Evolutionary conservation across 2,329 filamentous ascomycete species (phyloP), one percentile per base, ranked within the genome.

Genomic region (Xylariaceae sp.): DNA sequence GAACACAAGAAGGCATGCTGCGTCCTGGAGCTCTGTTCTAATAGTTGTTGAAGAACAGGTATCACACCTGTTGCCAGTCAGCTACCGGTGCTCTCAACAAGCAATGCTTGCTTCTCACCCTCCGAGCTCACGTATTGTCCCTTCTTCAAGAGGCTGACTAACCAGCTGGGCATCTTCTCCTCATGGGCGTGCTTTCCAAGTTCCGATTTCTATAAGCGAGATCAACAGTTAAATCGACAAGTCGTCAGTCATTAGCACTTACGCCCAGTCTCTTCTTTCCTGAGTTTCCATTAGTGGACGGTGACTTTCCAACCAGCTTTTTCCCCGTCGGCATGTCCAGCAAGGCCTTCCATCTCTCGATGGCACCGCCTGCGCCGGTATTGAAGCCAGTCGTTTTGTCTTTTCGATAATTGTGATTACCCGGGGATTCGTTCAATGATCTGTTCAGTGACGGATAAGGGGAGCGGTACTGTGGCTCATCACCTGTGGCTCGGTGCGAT

Each of bases 1-100:
- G 89, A 81, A 61, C 90, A 96, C 26, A 95, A 70, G 55, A 89
- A 95, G 4, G 87, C 87, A 49, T 79, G 79, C 39, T 78, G 70
- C 1, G 88, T 85, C 4, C 69, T 67, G 7, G 65, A 59, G 53
- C 86, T 87, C 41, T 84, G 73, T 31, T 83, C 73, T 33, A 87
- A 76, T 9, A 89, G 68, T 47, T 77, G 74, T 16, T 71, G 65
- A 17, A 91, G 66, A 2, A 83, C 74, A 0, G 78, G 74, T 40
- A 89, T 71, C 9, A 89, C 67, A 11, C 74, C 75, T 61, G 54
- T 15, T 4, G 30, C 22, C 6, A 13, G 22, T 26, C 22, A 26
- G 22, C 11, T 11, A 26, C 6, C 22, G 11, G 6, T 11, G 11
- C 11, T 11, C 22, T 26, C 22, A 26, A 6, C 22, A 26, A 6